phyloP scores from a whole-genome alignment of 805 yeast genomes.

The Pichia membranifaciens region DNA sequence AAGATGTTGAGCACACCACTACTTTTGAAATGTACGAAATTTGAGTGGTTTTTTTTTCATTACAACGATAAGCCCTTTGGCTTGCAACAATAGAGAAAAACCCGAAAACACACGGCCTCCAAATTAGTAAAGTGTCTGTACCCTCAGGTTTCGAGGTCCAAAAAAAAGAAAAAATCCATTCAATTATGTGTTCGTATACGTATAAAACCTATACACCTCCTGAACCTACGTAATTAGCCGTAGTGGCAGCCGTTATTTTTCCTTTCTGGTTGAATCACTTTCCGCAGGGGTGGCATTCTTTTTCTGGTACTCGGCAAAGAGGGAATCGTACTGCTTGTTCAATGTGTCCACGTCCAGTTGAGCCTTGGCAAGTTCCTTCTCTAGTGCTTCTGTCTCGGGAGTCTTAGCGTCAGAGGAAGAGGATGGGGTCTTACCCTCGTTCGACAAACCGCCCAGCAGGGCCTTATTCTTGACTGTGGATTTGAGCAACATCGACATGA shows the following conservation, averaged over 20 bases:
- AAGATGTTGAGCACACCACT: too few relatives aligned
- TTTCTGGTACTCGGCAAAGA: conserved; percentile 36
- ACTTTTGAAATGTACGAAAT: too few relatives aligned
- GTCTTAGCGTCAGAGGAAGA: background rate
- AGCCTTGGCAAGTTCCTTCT: conserved; percentile 16
- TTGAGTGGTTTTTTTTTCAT: conserved; percentile 11
- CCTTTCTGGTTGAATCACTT: background rate
- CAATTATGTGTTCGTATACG: too few relatives aligned
- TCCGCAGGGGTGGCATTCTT: conserved; percentile 17
- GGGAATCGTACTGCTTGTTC: conserved; percentile 39
- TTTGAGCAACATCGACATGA: conserved; percentile 38
- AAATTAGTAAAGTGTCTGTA: too few relatives aligned
- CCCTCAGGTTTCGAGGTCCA: too few relatives aligned
- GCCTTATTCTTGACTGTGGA: conserved; percentile 37
- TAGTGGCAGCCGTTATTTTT: too few relatives aligned
- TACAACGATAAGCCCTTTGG: conserved; percentile 9
- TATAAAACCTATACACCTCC: too few relatives aligned
- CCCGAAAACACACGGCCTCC: conserved; percentile 7
- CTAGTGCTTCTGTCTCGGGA: conserved; percentile 14
- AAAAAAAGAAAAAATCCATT: too few relatives aligned
- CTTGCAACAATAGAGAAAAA: conserved; percentile 9
- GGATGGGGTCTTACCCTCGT: conserved; percentile 11
- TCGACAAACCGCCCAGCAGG: conserved; percentile 16
- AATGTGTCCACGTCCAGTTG: conserved; percentile 27
- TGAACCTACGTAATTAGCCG: too few relatives aligned